phyloP scores from a whole-genome alignment of 345 rosid species.

The Cardamine occulta region DNA sequence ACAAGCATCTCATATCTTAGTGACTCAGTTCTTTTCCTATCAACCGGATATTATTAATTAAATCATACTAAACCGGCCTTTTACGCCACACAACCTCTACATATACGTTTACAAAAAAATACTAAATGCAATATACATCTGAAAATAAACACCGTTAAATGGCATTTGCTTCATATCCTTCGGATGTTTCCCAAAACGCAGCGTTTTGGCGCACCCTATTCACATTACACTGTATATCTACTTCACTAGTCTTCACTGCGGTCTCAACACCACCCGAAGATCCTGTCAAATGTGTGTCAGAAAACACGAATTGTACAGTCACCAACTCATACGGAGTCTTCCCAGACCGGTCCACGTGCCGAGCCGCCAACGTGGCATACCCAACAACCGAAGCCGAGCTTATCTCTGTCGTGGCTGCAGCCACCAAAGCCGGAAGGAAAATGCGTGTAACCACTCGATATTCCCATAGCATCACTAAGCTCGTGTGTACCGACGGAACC shows the following conservation, averaged over 20 bases:
- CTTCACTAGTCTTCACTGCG: conserved; percentile 29
- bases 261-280: conserved; percentile 65
- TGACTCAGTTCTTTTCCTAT: conserved; percentile 11
- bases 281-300: conserved; percentile 60
- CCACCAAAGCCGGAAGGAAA: conserved; percentile 56
- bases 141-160: background rate
- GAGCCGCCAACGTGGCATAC: conserved; percentile 62
- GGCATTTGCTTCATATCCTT: conserved; percentile 1
- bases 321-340: conserved; percentile 75
- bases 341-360: conserved; percentile 69
- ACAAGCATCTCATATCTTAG: conserved; percentile 37
- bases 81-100: conserved; percentile 36
- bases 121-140: conserved; percentile 11
- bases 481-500: conserved; percentile 65
- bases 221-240: conserved; percentile 22
- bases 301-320: conserved; percentile 59
- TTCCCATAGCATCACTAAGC: conserved; percentile 76
- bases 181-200: conserved; percentile 3
- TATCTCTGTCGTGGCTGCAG: conserved; percentile 53
- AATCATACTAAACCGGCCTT: conserved; percentile 27
- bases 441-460: conserved; percentile 72
- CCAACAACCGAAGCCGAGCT: conserved; percentile 68
- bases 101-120: background rate
- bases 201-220: conserved; percentile 32
- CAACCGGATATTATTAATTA: conserved; percentile 19